phyloP scores from a whole-genome alignment of 768 basidiomycete genomes.

The Filobasidium floriforme region DNA sequence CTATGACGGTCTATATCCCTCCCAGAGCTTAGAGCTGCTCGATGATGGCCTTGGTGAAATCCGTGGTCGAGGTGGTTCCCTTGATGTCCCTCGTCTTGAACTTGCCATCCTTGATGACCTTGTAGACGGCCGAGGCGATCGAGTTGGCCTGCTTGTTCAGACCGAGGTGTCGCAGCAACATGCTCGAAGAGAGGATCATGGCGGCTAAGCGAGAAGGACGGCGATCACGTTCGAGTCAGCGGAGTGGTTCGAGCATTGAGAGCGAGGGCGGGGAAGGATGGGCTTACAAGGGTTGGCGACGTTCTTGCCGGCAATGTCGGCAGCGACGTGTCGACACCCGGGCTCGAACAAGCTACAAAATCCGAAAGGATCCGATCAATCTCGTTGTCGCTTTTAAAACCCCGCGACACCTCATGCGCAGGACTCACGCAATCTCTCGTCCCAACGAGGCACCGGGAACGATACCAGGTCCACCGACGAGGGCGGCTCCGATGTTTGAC shows the following conservation, averaged over 20 bases:
- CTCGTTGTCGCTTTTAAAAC: neutral
- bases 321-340: conserved; percentile 89
- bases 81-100: conserved; percentile 92
- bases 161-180: conserved; percentile 49
- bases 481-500: conserved; percentile 95
- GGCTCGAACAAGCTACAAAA: conserved; percentile 98
- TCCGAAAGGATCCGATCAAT: conserved; percentile 48
- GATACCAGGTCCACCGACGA: conserved; percentile 95
- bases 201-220: conserved; percentile 26
- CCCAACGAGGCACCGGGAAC: conserved; percentile 98
- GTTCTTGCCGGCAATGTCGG: conserved; percentile 50
- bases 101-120: conserved; percentile 79
- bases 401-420: neutral
- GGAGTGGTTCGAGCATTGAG: neutral
- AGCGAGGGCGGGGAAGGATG: neutral
- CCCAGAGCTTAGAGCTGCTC: conserved; percentile 58
- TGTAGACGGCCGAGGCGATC: conserved; percentile 85
- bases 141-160: conserved; percentile 87
- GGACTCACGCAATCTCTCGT: conserved; percentile 18
- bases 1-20: no score
- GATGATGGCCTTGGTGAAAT: conserved; percentile 89
- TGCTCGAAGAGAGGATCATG: conserved; percentile 47
- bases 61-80: conserved; percentile 82
- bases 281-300: conserved; percentile 46
- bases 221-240: neutral